A percentile compares a stretch with the other conserved stretches of the same genome.
These are phyloP conservation scores for Smallanthus sonchifolius DNA, from an alignment of 129 eudicot genomes.

Conservation along the genomic window DNA sequence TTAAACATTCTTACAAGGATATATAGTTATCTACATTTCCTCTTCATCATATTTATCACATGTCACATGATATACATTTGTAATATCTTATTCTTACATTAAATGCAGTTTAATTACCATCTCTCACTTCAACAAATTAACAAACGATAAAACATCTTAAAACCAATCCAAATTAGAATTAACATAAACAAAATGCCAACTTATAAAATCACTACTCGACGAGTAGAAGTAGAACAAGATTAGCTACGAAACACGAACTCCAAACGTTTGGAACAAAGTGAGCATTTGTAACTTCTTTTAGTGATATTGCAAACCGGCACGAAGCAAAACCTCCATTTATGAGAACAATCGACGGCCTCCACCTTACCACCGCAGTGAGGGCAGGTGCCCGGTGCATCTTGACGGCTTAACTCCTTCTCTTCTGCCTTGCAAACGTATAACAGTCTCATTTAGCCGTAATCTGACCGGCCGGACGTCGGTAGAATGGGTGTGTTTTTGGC, in stretches of 20 bases:
- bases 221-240: not conserved
- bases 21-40: not conserved
- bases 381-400: constrained; percentile 34
- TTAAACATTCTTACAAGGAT: not conserved
- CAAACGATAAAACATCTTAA: not conserved
- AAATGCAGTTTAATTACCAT: not conserved
- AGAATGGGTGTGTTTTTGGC: not conserved
- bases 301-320: constrained; percentile 25
- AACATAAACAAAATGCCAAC: not conserved
- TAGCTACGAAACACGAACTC: constrained; percentile 23
- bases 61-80: not conserved
- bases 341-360: constrained; percentile 27
- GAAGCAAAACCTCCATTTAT: constrained; percentile 35
- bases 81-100: not conserved
- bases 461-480: not conserved
- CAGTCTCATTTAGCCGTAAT: constrained; percentile 19
- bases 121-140: no score
- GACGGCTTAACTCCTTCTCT: constrained; percentile 24
- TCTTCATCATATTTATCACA: not conserved
- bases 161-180: not conserved
- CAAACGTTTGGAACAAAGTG: constrained; percentile 30
- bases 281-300: constrained; percentile 32
- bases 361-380: constrained; percentile 38
- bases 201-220: not conserved
- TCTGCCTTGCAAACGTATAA: constrained; percentile 25